Evolutionary conservation across 1,284 basidiomycete genomes (phyloP), one percentile per base, ranked within the genome.

Genomic region (Ceratobasidium papillatum): DNA sequence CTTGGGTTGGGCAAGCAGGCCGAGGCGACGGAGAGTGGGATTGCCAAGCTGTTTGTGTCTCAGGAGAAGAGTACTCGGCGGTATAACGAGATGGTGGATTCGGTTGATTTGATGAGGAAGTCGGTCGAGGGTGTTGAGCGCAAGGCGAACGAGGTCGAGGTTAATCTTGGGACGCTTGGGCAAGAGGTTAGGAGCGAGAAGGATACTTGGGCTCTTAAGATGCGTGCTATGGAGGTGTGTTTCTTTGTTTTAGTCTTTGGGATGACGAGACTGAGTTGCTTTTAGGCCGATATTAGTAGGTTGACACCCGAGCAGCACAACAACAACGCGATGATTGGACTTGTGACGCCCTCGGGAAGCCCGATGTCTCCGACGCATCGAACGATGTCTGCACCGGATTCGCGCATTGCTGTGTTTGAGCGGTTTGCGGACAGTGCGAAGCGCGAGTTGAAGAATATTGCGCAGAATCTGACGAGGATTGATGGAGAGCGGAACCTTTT

Each of bases 391-490:
- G 17, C 64, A 19, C 34, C 36, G 9, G 66, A 56, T 11, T 30
- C 36, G 12, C 54, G 51, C 19, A 27, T 69, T 47, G 8, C 38
- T 32, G 1, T 1, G 4, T 52, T 69, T 38, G 66, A 69, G 32
- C 34, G 25, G n/a, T 8, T 19, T 25, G 17, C 36, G 17, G 36
- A 56, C 2, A 69, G 66, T 38, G 52, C 38, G 7, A 58, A 30
- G 25, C 52, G 36, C 36, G 66, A 69, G 52, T n/a, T 69, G 22
- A 58, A 30, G 38, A 69, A 58, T 32, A 43, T 69, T 45, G 38
- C 36, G 19, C n/a, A 36, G n/a, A 30, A 22, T n/a, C 32, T 68
- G 3, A 25, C 25, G 51, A 4, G 65, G 65, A 41, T 54, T 12
- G 49, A 68, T 38, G 27, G 14, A 27, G 32, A 49, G 12, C 4